Conservation (phyloP, 2,329 filamentous ascomycete species). For the Cytospora leucostoma region DNA sequence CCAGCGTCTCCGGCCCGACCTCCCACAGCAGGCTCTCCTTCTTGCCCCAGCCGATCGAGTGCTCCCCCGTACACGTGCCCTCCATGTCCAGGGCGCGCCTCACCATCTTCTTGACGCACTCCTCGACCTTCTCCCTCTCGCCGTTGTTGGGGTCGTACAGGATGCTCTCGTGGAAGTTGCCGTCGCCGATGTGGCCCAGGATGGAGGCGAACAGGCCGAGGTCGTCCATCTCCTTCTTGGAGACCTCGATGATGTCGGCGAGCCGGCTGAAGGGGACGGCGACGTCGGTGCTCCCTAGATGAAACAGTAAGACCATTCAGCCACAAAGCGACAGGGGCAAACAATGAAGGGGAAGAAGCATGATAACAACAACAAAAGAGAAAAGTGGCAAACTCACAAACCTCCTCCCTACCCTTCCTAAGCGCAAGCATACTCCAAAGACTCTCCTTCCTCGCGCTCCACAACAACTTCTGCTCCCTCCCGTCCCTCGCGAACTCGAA, state of each 20-base stretch:
- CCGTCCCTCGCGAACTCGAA: conserved; percentile 78
- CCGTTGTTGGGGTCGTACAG: conserved; percentile 72
- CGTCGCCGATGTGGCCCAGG: conserved; percentile 87
- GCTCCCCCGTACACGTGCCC: conserved; percentile 87
- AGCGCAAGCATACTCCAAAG: conserved; percentile 82
- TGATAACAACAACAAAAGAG: too few species aligned
- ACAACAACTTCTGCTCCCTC: conserved; percentile 72
- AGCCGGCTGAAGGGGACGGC: conserved; percentile 77
- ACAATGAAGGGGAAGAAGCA: too few species aligned
- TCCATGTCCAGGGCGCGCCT: conserved; percentile 91
- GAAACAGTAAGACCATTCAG: too few species aligned
- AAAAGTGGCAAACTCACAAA: conserved; percentile 56
- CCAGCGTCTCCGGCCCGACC: conserved; percentile 76
- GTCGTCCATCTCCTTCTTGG: conserved; percentile 86
- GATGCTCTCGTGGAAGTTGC: conserved; percentile 93
- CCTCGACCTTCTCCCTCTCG: conserved; percentile 75
- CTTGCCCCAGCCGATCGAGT: conserved; percentile 83
- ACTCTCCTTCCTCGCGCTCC: conserved; percentile 80
- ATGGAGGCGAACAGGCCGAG: conserved; percentile 85
- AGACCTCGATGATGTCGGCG: conserved; percentile 76
- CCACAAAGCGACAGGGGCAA: too few species aligned
- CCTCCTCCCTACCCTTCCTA: conserved; percentile 65
- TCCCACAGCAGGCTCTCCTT: conserved; percentile 79
- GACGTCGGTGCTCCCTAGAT: conserved; percentile 74
- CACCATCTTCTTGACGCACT: conserved; percentile 87